Evolutionary conservation across 768 basidiomycete genomes (phyloP).

Genomic region (Strobilomyces echinocephalus): DNA sequence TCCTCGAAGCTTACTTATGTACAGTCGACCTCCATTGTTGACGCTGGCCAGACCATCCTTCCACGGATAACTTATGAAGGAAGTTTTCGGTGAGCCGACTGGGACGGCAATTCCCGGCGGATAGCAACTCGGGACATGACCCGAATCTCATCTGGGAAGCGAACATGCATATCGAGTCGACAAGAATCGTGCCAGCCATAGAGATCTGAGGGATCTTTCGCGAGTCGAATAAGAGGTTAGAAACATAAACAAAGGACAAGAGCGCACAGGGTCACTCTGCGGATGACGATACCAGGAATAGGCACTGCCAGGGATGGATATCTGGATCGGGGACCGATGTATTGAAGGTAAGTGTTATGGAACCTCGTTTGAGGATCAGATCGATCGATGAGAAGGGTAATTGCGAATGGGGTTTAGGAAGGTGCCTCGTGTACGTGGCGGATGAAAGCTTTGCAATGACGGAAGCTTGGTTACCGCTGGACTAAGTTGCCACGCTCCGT

Average conservation of each 20-base stretch:
- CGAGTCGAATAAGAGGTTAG: neutral
- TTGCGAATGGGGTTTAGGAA: conserved; percentile 16
- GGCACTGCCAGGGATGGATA: conserved; percentile 7
- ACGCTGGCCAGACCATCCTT: neutral
- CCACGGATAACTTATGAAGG: neutral
- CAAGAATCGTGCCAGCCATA: neutral
- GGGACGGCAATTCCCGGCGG: neutral
- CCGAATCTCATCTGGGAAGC: neutral
- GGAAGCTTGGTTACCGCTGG: conserved; percentile 16
- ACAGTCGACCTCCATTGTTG: neutral
- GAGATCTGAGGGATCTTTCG: neutral
- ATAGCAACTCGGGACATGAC: neutral
- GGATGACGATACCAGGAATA: neutral
- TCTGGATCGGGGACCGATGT: neutral
- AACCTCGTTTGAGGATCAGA: conserved; percentile 14
- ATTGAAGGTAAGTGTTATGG: conserved; percentile 13
- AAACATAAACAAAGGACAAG: neutral
- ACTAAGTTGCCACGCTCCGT: conserved; percentile 9
- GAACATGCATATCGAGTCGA: neutral
- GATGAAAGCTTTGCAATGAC: conserved; percentile 24
- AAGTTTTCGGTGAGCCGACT: neutral
- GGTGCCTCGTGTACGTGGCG: conserved; percentile 15
- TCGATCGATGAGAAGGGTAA: conserved; percentile 11
- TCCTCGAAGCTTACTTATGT: neutral
- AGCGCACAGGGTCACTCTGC: neutral